These are phyloP conservation scores for Jamesozyma jinghongensis DNA, from an alignment of 805 yeast genomes.

Conservation along the genomic window DNA sequence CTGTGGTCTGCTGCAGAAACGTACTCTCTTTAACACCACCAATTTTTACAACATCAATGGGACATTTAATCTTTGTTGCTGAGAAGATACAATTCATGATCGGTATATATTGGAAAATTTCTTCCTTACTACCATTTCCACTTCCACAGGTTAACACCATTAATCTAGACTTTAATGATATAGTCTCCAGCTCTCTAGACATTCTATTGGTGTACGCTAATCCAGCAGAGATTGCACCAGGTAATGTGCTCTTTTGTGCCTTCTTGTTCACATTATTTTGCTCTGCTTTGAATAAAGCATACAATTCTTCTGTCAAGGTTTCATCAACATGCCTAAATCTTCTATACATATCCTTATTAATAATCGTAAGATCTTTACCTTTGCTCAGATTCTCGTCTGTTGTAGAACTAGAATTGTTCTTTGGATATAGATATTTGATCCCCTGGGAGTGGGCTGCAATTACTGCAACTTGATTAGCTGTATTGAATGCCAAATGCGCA, in stretches of 20 bases:
- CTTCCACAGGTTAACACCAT: conserved; percentile 39
- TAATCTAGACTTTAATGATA: conserved; percentile 52
- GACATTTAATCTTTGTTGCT: conserved; percentile 83
- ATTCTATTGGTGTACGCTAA: conserved; percentile 68
- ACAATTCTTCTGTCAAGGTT: conserved; percentile 51
- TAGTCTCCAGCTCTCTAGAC: conserved; percentile 38
- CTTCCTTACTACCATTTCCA: conserved; percentile 52
- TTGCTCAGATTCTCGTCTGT: background rate
- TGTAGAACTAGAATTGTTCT: conserved; percentile 13
- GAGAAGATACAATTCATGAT: conserved; percentile 94
- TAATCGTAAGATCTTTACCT: conserved; percentile 22
- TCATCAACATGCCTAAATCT: conserved; percentile 78
- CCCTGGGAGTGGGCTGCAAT: conserved; percentile 67
- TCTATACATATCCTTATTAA: conserved; percentile 65
- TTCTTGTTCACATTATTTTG: conserved; percentile 16
- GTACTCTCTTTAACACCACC: conserved; percentile 46
- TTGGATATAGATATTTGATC: conserved; percentile 63
- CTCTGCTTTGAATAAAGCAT: conserved; percentile 35
- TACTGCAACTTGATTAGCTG: conserved; percentile 74
- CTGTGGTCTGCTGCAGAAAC: conserved; percentile 90
- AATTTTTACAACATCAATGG: conserved; percentile 84
- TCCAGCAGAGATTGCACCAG: conserved; percentile 79
- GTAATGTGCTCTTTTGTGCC: conserved; percentile 41
- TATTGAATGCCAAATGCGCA: conserved; percentile 79
- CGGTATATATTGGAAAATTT: conserved; percentile 75